Conservation (phyloP, 805 yeast species). For the Candida insectorum region DNA sequence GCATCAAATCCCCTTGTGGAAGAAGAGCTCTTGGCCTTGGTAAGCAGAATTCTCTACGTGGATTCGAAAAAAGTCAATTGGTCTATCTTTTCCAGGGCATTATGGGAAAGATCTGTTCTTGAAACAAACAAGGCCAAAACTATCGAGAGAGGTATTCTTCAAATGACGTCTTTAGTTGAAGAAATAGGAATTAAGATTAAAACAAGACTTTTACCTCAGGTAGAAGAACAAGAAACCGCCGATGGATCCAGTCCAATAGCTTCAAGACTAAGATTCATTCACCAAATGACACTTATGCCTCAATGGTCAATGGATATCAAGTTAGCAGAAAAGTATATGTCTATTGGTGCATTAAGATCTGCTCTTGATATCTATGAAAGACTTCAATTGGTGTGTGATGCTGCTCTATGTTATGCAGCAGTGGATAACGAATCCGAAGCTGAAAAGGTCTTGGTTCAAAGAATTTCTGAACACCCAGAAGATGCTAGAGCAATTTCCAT, state of each 20-base stretch:
- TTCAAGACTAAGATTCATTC: conserved; percentile 62
- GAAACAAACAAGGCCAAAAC: conserved; percentile 82
- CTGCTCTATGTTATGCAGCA: conserved; percentile 87
- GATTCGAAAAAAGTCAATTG: conserved; percentile 50
- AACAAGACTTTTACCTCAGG: conserved; percentile 51
- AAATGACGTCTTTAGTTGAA: conserved; percentile 87
- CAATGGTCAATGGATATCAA: conserved; percentile 80
- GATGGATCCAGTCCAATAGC: conserved; percentile 38
- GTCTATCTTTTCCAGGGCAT: conserved; percentile 72
- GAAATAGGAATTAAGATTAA: conserved; percentile 72
- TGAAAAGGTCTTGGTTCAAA: conserved; percentile 48
- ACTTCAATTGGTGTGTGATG: conserved; percentile 70
- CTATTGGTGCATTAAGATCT: conserved; percentile 77
- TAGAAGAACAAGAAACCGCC: conserved; percentile 22
- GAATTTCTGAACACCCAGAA: conserved; percentile 55
- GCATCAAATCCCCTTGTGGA: conserved; percentile 65
- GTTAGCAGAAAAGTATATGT: conserved; percentile 82
- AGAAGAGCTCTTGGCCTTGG: conserved; percentile 78
- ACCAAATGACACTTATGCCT: conserved; percentile 73
- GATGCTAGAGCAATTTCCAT: conserved; percentile 84
- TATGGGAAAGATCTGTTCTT: conserved; percentile 86
- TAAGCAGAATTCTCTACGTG: conserved; percentile 64
- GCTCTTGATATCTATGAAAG: conserved; percentile 89
- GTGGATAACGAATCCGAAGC: conserved; percentile 74
- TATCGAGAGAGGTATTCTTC: conserved; percentile 89